Conservation (phyloP, 352 stramenopile genomes). For the Globisporangium megalacanthum region DNA sequence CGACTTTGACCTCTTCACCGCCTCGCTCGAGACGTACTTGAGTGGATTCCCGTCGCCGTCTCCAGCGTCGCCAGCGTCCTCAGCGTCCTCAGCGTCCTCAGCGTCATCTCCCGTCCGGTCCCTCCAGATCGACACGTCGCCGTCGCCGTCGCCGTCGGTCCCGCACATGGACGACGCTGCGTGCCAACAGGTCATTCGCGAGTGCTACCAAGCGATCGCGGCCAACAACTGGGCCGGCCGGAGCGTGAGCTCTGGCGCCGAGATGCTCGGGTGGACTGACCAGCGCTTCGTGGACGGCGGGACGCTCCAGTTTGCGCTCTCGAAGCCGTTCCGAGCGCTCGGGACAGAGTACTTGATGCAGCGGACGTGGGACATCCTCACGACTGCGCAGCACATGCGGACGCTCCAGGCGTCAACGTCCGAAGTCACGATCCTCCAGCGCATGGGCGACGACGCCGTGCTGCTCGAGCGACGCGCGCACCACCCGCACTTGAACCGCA, state of each 20-base stretch:
- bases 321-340: slow-evolving; percentile 7
- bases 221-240: slow-evolving; percentile 3
- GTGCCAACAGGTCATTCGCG: slow-evolving; percentile 14
- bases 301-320: slow-evolving; percentile 14
- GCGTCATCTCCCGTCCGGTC: not conserved
- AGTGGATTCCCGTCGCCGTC: slow-evolving; percentile 5
- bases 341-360: slow-evolving; percentile 8
- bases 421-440: slow-evolving; percentile 11
- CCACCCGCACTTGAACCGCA: slow-evolving; percentile 4
- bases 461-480: slow-evolving; percentile 8
- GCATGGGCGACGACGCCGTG: slow-evolving; percentile 12
- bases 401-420: slow-evolving; percentile 9
- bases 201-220: slow-evolving; percentile 8
- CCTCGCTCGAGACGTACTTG: slow-evolving; percentile 12
- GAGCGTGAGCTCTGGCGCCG: slow-evolving; percentile 6
- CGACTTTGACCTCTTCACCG: slow-evolving; percentile 12
- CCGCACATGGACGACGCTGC: slow-evolving; percentile 5
- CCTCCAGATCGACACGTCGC: not conserved
- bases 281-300: slow-evolving; percentile 12
- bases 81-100: not conserved
- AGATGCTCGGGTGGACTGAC: slow-evolving; percentile 15
- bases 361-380: slow-evolving; percentile 16
- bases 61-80: not conserved
- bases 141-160: not conserved
- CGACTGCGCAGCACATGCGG: slow-evolving; percentile 5